Evolutionary conservation across 345 rosid genomes (phyloP), one percentile per base, ranked within the genome.

Genomic region (Zanthoxylum bungeanum): DNA sequence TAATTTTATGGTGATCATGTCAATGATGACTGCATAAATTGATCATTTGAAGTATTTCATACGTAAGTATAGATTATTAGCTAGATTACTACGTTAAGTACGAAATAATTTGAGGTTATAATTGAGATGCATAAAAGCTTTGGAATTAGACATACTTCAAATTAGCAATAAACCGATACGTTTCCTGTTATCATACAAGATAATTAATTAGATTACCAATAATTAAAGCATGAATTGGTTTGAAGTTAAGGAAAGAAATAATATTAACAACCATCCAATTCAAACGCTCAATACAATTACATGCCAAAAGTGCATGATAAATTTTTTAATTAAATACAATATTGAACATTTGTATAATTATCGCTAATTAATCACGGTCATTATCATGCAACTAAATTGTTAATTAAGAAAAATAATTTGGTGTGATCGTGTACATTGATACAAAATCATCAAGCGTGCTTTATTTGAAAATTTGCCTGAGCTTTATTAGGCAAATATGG

Each of bases 401-500:
- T 10, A 31, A 6, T 53, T 53, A 49, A 34, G 2, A 12, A 12
- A 50, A 51, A 21, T 50, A 66, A 52, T 4, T 24, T 4, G 21
- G 17, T 36, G 50, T 19, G 42, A 31, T 34, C n/a, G 5, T 11
- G 10, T 16, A 33, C 27, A 60, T 12, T 12, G 33, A 52, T 5
- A 27, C 31, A 25, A 9, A 57, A 60, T 58, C 6, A 12, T 71
- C 21, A 59, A 59, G 78, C 77, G 16, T 66, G 81, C 56, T 66
- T 70, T 61, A 25, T 28, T 73, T 19, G 71, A 75, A 76, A 67
- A 50, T 39, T 27, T 69, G 80, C 63, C 56, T 31, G 24, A 19
- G 52, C 70, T 78, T 78, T 76, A 34, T 1, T 34, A 70, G 80
- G 78, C 76, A 77, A 76, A 50, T 31, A 24, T 44, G 46, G 79